Evolutionary conservation across 768 basidiomycete genomes (phyloP).

Genomic region (Pulveroboletus sp.): DNA sequence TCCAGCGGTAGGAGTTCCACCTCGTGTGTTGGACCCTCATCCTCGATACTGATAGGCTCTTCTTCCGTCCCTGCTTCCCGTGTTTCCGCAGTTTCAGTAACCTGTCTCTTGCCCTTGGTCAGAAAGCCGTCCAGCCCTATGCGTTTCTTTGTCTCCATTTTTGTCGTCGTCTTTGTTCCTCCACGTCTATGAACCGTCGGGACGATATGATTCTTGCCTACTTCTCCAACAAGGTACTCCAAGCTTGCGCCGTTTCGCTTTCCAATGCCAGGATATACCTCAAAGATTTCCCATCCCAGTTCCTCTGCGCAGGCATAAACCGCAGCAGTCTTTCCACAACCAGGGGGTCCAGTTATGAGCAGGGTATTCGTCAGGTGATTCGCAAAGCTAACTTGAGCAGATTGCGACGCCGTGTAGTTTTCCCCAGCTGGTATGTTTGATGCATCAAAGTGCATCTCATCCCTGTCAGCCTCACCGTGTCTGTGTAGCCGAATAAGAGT

Average conservation of each 20-base stretch:
- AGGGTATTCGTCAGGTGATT: slow-evolving; percentile 79
- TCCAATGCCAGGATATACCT: slow-evolving; percentile 95
- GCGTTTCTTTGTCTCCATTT: slow-evolving; percentile 5
- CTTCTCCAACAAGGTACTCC: slow-evolving; percentile 82
- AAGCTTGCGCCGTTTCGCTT: slow-evolving; percentile 78
- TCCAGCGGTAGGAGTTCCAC: slow-evolving; percentile 1
- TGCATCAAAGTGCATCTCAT: not conserved
- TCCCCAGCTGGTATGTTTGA: slow-evolving; percentile 2
- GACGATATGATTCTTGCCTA: slow-evolving; percentile 90
- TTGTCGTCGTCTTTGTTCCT: slow-evolving; percentile 3
- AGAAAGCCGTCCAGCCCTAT: slow-evolving; percentile 19
- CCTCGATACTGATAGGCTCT: slow-evolving; percentile 23
- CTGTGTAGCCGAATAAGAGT: slow-evolving; percentile 20
- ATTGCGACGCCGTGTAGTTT: slow-evolving; percentile 6
- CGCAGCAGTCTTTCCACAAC: slow-evolving; percentile 87
- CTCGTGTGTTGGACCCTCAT: slow-evolving; percentile 5
- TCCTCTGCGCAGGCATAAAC: slow-evolving; percentile 94
- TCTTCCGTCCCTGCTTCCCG: slow-evolving; percentile 15
- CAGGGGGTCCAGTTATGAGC: slow-evolving; percentile 77
- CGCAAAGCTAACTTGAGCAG: slow-evolving; percentile 29
- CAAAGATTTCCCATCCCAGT: slow-evolving; percentile 94
- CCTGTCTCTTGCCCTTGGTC: slow-evolving; percentile 4
- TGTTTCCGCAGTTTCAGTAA: not conserved
- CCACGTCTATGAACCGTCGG: slow-evolving; percentile 28
- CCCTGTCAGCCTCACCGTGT: not conserved